Evolutionary conservation across 768 basidiomycete species (phyloP).

Genomic region (Tubosaeta brunneosetosa): DNA sequence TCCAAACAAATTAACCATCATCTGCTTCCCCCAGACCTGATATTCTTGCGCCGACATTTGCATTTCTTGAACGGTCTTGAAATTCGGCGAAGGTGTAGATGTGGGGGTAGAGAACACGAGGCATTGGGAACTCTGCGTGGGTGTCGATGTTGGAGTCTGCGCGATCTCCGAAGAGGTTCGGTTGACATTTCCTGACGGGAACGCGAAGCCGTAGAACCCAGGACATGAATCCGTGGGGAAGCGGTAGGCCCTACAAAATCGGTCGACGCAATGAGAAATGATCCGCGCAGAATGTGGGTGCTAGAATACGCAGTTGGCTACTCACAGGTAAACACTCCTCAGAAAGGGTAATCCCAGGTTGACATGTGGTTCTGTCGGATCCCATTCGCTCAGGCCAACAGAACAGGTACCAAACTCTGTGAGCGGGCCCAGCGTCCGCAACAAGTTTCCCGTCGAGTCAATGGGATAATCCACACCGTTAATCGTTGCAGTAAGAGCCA

Average conservation of each 20-base stretch:
- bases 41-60: slow-evolving; percentile 9
- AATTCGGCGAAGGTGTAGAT: slow-evolving; percentile 11
- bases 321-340: slow-evolving; percentile 17
- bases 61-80: slow-evolving; percentile 11
- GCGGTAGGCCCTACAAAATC: slow-evolving; percentile 21
- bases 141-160: slow-evolving; percentile 19
- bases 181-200: slow-evolving; percentile 23
- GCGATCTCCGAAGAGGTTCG: slow-evolving; percentile 16
- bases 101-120: slow-evolving; percentile 13
- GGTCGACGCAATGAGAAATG: background rate
- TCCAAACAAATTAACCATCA: slow-evolving; percentile 6
- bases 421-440: slow-evolving; percentile 7
- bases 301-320: background rate
- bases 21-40: slow-evolving; percentile 14
- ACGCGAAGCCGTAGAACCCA: slow-evolving; percentile 26
- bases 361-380: background rate
- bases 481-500: slow-evolving; percentile 20
- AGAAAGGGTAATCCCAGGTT: slow-evolving; percentile 13
- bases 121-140: slow-evolving; percentile 13
- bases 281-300: too few species aligned
- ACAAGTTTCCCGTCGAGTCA: slow-evolving; percentile 15
- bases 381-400: slow-evolving; percentile 6
- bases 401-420: slow-evolving; percentile 10
- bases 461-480: slow-evolving; percentile 26
- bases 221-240: slow-evolving; percentile 26